Base-by-base conservation (phyloP, 805 yeast species). In the Zygotorulaspora florentina region DNA sequence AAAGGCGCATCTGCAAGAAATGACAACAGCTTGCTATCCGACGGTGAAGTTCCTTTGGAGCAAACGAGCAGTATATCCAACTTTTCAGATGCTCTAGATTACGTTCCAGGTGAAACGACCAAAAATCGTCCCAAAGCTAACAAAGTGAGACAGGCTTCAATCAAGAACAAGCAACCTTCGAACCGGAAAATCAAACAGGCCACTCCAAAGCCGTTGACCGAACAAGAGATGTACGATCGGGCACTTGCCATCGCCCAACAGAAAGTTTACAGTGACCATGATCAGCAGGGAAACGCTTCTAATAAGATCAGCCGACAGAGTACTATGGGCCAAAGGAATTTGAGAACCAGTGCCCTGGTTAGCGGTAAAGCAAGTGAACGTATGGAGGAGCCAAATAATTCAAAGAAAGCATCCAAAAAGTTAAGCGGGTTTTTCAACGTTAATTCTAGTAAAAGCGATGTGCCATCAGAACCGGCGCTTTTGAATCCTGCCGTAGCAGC, bases 181-280 rank as follows among this genome's bases (percentile, higher is more conserved):
- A 36, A 25, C n/a, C 16, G 9, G 16, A 29, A 29, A 23, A 25
- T 28, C 10, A 39, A 23, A n/a, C 13, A 31, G 16, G 8, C 18
- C 35, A 11, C 16, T 8, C 12, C n/a, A 29, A 25, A 13, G 16
- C 41, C 46, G 7, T 33, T 59, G 13, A 55, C 62, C 3, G 61
- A 62, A 18, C 76, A 72, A 34, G 83, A 80, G 50, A 67, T 79
- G 70, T 81, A 80, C 53, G 70, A 69, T 16, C 66, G 67, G 51
- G 86, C 86, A 0, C 67, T 74, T 49, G 75, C 74, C 51, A 74
- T 76, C 11, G 86, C 87, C 0, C 66, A 72, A 59, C 72, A 69
- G 48, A 78, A 71, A 47, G 85, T 81, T 1, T 79, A 79, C 55
- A 83, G 82, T 5, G 67, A 63, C 17, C 51, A 40, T 7, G 45